Percentiles rank a stretch among this genome's conserved stretches.
Conservation (phyloP, 805 yeast species). For the Wickerhamomyces hampshirensis region DNA sequence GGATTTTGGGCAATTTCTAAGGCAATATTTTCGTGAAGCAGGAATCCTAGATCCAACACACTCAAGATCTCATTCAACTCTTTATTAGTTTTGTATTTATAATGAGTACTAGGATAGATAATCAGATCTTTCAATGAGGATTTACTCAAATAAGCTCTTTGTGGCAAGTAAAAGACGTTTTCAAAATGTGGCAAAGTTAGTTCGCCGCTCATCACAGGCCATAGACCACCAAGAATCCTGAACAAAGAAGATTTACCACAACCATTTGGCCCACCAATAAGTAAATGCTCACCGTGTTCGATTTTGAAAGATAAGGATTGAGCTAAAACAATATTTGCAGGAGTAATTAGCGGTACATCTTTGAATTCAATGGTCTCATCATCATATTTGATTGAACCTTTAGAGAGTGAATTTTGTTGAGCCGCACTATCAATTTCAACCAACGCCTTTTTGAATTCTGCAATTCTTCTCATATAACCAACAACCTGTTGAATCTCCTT, state of each 20-base stretch:
- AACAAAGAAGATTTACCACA: constrained; percentile 93
- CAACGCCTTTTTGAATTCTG: constrained; percentile 63
- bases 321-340: constrained; percentile 71
- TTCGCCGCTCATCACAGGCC: constrained; percentile 68
- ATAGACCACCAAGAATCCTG: constrained; percentile 85
- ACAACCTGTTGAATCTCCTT: constrained; percentile 77
- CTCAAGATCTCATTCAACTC: constrained; percentile 50
- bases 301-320: constrained; percentile 64
- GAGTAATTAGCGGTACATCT: constrained; percentile 78
- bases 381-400: constrained; percentile 36
- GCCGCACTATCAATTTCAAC: constrained; percentile 37
- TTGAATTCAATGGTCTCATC: constrained; percentile 64
- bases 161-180: constrained; percentile 85
- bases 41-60: constrained; percentile 55
- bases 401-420: constrained; percentile 17
- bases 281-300: constrained; percentile 75
- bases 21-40: constrained; percentile 41
- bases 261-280: constrained; percentile 95
- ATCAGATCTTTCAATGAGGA: constrained; percentile 77
- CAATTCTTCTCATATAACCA: constrained; percentile 75
- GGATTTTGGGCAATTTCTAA: constrained; percentile 28
- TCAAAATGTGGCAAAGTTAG: constrained; percentile 61
- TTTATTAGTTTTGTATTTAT: constrained; percentile 37
- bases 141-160: constrained; percentile 73
- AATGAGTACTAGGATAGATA: constrained; percentile 79